Percentiles rank a stretch among this genome's conserved stretches.
Conservation (phyloP, 306 rosid species). For the Carpinus viminea region DNA sequence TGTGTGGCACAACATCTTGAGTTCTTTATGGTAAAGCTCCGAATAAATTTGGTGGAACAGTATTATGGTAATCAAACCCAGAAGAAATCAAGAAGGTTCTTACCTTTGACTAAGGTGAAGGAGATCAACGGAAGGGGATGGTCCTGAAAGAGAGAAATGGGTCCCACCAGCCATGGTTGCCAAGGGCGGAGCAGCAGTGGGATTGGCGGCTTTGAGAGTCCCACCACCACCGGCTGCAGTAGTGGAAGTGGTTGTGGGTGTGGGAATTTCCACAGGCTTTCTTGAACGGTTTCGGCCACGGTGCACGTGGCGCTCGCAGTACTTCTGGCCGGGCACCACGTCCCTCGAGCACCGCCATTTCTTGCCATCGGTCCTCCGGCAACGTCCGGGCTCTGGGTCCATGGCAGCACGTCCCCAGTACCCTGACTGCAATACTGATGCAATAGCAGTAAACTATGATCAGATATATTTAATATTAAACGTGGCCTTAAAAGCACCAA, state of each 20-base stretch:
- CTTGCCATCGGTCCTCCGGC: constrained; percentile 96
- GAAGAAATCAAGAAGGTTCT: neutral
- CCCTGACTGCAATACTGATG: constrained; percentile 72
- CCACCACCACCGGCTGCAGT: constrained; percentile 10
- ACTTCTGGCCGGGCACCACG: constrained; percentile 95
- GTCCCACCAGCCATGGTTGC: constrained; percentile 30
- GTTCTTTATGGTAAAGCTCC: neutral
- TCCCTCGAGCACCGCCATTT: constrained; percentile 99
- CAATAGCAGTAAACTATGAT: neutral
- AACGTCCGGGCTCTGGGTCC: constrained; percentile 99
- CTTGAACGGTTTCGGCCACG: constrained; percentile 99
- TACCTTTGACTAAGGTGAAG: constrained; percentile 67
- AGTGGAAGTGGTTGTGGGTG: constrained; percentile 35
- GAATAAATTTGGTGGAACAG: neutral
- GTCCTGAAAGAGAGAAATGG: constrained; percentile 37
- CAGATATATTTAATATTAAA: neutral
- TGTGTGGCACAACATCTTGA: neutral
- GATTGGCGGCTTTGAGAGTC: constrained; percentile 26
- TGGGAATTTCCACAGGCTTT: constrained; percentile 99
- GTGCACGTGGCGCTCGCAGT: constrained; percentile 96
- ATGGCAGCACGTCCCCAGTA: constrained; percentile 88
- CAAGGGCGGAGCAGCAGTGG: constrained; percentile 38
- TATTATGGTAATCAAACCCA: neutral
- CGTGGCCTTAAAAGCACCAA: neutral
- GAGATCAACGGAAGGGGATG: constrained; percentile 63